Evolutionary conservation across 306 rosid genomes (phyloP), one percentile per base, ranked within the genome.

Genomic region (Chamaecrista fasciculata): DNA sequence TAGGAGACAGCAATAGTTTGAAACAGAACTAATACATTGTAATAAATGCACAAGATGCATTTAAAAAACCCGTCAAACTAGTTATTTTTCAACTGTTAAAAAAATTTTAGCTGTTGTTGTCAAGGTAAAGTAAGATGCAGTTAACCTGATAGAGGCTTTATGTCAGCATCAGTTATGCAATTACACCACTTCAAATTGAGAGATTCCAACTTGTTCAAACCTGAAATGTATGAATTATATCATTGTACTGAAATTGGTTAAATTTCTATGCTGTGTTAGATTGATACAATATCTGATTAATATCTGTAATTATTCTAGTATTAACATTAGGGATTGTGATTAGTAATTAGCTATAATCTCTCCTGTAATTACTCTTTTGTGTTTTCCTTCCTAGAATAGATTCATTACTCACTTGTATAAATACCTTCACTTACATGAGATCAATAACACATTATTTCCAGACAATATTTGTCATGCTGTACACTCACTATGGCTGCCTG

Each of bases 101-200:
- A 65, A 44, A 46, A n/a, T 78, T 70, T 65, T 42, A 69, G 69
- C 33, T 33, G 66, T 24, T 74, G 14, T 52, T 61, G 9, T 75
- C 25, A 40, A 52, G 70, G 64, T 44, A 18, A 70, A 24, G 48
- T 66, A 73, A 40, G 65, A 23, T 66, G 76, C 63, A 55, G 73
- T 72, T 67, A 79, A 93, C 98, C 92, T 61, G 96, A 80, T 24
- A 94, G 86, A 62, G 86, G 86, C 84, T 78, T 84, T 85, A 94
- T 85, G 76, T 94, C 99, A 21, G 81, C 78, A 84, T 94, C 86
- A 36, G 89, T 83, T 67, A 94, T 84, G 86, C 91, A 88, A 72
- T 88, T 91, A 72, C 99, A 91, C 92, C 99, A 94, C 84, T 88
- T 94, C 49, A 94, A 75, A 91, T 94, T 94, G 63, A 94, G 92